Conservation (phyloP, 805 yeast genomes). For the Monosporozyma servazzii region DNA sequence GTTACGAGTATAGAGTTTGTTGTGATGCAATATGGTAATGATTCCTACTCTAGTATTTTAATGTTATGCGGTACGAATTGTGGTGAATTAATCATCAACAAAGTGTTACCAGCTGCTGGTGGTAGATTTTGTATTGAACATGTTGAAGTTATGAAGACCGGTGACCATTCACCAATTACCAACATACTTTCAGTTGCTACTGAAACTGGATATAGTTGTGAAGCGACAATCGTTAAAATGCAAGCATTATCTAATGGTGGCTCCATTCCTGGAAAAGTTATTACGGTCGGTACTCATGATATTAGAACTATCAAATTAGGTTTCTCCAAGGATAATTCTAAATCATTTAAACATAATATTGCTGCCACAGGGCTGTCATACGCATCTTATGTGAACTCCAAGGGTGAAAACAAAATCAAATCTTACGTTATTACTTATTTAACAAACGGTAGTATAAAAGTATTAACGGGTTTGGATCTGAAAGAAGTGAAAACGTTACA, state of each 20-base stretch:
- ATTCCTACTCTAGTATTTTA: constrained; percentile 61
- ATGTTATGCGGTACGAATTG: constrained; percentile 66
- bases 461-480: constrained; percentile 50
- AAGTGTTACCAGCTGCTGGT: constrained; percentile 50
- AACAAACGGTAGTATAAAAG: constrained; percentile 39
- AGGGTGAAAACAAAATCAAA: constrained; percentile 30
- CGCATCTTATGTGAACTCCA: constrained; percentile 16
- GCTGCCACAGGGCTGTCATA: constrained; percentile 44
- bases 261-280: constrained; percentile 50
- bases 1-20: constrained; percentile 66
- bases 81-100: constrained; percentile 62
- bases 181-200: constrained; percentile 50
- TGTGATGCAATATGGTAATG: constrained; percentile 57
- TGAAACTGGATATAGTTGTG: constrained; percentile 52
- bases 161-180: constrained; percentile 41
- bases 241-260: constrained; percentile 52
- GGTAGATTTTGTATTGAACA: constrained; percentile 55
- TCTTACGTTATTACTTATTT: constrained; percentile 40
- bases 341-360: constrained; percentile 42
- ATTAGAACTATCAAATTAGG: constrained; percentile 55
- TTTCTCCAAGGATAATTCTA: constrained; percentile 54
- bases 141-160: constrained; percentile 39
- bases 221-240: constrained; percentile 52
- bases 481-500: constrained; percentile 45
- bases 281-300: constrained; percentile 49